Conservation (phyloP, 2,329 filamentous ascomycete species). For the Paracorniculantispora psalliotae region DNA sequence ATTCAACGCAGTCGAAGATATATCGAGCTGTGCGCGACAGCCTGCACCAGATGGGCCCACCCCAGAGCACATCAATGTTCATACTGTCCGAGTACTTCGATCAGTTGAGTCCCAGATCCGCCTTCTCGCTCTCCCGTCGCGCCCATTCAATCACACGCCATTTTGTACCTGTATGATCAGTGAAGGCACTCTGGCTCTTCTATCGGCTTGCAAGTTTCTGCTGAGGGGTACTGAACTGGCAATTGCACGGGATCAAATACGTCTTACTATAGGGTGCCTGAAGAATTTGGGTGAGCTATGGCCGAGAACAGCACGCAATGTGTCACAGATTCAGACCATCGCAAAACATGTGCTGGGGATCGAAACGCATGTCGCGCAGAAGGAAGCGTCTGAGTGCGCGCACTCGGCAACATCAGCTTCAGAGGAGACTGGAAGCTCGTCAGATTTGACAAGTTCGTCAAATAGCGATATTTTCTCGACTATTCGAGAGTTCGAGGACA, state of each 20-base stretch:
- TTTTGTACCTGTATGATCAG: conserved; percentile 38
- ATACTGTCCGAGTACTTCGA: conserved; percentile 34
- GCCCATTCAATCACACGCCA: conserved; percentile 32
- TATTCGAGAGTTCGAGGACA: conserved; percentile 5
- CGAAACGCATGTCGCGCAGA: neutral
- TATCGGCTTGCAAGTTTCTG: conserved; percentile 33
- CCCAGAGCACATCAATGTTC: conserved; percentile 27
- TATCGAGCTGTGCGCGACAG: conserved; percentile 32
- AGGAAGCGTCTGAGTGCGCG: neutral
- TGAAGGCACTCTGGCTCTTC: conserved; percentile 30
- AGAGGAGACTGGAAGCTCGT: neutral
- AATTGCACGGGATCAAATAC: conserved; percentile 36
- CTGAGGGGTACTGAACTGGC: conserved; percentile 28
- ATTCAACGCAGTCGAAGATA: conserved; percentile 32
- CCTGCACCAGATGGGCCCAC: conserved; percentile 17
- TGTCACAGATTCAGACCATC: conserved; percentile 36
- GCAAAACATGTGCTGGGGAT: conserved; percentile 26
- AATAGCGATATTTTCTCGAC: conserved; percentile 6
- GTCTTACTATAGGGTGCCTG: conserved; percentile 37
- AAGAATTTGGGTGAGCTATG: conserved; percentile 32
- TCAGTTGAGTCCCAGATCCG: conserved; percentile 34
- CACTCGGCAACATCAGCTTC: neutral
- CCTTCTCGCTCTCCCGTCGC: conserved; percentile 31
- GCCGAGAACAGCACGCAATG: conserved; percentile 31
- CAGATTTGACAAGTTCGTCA: neutral